A percentile compares a stretch with the other conserved stretches of the same genome.
Evolutionary conservation across 2,329 filamentous ascomycete genomes (phyloP).

Genomic region (Epichloe uncinata): DNA sequence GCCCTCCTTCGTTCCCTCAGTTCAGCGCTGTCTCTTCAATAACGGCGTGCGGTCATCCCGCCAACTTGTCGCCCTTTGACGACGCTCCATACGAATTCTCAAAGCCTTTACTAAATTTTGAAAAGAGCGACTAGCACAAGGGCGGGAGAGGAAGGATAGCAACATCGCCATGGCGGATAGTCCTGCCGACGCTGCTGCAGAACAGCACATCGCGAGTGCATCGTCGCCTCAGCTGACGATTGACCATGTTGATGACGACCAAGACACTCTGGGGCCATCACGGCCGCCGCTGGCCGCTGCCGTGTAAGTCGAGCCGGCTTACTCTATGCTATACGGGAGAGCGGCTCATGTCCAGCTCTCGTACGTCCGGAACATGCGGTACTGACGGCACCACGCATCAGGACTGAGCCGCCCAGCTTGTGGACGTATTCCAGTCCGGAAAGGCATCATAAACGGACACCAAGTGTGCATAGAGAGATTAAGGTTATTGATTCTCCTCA

Average conservation of each 20-base stretch:
- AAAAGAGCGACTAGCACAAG: neutral
- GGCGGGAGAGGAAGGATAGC: neutral
- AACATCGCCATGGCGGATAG: neutral
- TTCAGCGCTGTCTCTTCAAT: neutral
- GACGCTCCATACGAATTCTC: neutral
- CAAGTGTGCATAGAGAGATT: slow-evolving; percentile 43
- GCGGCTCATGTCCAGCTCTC: neutral
- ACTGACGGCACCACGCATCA: slow-evolving; percentile 10
- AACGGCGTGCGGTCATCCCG: neutral
- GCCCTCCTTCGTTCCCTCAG: neutral
- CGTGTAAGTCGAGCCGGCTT: slow-evolving; percentile 25
- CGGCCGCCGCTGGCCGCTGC: slow-evolving; percentile 18
- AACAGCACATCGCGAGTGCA: neutral
- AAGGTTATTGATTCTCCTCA: slow-evolving; percentile 27
- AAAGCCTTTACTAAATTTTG: neutral
- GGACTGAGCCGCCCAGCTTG: slow-evolving; percentile 28
- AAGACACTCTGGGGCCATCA: slow-evolving; percentile 7
- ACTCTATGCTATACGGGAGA: neutral
- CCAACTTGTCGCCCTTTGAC: neutral
- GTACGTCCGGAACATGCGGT: neutral
- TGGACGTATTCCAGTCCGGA: slow-evolving; percentile 37
- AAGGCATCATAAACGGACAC: slow-evolving; percentile 44
- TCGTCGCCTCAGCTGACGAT: slow-evolving; percentile 19
- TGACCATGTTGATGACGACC: slow-evolving; percentile 13
- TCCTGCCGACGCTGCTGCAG: neutral